These are phyloP conservation scores for Salix arbutifolia DNA, from an alignment of 345 rosid species.

Conservation along the genomic window DNA sequence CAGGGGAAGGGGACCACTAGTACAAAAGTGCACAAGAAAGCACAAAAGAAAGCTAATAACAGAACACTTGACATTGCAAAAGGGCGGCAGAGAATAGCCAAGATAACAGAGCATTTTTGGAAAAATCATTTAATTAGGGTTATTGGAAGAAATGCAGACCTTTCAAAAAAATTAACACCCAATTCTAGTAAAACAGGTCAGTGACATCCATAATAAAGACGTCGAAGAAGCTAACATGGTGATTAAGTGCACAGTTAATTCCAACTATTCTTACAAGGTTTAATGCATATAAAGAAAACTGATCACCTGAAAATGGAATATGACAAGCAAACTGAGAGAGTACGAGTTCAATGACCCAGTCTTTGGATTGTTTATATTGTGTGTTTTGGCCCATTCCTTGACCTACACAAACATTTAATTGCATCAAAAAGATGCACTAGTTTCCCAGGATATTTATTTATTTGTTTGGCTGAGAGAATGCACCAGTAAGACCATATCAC, in stretches of 20 bases:
- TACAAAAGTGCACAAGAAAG: no score
- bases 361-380: constrained; percentile 67
- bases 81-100: no score
- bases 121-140: no score
- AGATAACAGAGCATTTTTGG: no score
- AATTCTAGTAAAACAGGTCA: no score
- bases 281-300: background rate
- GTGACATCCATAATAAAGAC: no score
- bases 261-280: background rate
- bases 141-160: no score
- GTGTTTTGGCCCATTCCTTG: constrained; percentile 96
- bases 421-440: constrained; percentile 1
- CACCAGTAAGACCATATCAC: constrained; percentile 77
- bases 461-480: constrained; percentile 5
- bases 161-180: no score
- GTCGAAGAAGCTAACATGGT: no score
- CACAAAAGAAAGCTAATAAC: no score
- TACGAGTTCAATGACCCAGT: constrained; percentile 71
- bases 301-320: constrained; percentile 92
- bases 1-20: no score
- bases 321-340: constrained; percentile 71
- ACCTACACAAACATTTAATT: constrained; percentile 44
- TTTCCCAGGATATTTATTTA: background rate
- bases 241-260: background rate
- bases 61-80: no score